Evolutionary conservation across 140 eudicot species (phyloP).

Genomic region (Stevia rebaudiana): DNA sequence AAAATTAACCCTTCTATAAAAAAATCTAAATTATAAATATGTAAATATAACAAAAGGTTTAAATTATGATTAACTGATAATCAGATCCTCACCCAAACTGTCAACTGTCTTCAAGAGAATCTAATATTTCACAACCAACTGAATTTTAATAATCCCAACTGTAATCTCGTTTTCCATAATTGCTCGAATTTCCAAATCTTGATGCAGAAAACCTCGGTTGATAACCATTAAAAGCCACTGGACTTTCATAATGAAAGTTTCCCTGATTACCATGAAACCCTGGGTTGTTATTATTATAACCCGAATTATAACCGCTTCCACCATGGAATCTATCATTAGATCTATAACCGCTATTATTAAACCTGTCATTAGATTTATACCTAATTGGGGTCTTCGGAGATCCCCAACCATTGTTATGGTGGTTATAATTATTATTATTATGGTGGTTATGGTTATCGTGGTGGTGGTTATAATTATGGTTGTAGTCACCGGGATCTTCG

Average conservation of each 20-base stretch:
- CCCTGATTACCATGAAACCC: constrained; percentile 33
- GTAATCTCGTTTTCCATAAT: constrained; percentile 40
- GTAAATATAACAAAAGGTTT: background rate
- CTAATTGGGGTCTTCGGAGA: constrained; percentile 43
- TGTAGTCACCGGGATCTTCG: constrained; percentile 47
- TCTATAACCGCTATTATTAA: constrained; percentile 11
- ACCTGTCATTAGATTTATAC: constrained; percentile 19
- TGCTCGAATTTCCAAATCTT: constrained; percentile 44
- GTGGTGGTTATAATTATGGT: background rate
- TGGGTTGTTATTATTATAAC: constrained; percentile 17
- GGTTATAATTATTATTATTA: background rate
- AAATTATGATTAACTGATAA: background rate
- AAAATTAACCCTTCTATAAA: background rate
- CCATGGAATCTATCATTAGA: constrained; percentile 20
- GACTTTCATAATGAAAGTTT: constrained; percentile 25
- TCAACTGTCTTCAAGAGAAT: background rate
- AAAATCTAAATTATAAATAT: background rate
- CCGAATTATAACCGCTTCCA: constrained; percentile 16
- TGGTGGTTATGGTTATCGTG: background rate
- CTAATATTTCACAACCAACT: background rate
- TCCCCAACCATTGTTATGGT: constrained; percentile 20
- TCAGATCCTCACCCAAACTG: background rate
- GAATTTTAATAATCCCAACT: constrained; percentile 30
- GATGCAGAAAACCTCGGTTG: constrained; percentile 53
- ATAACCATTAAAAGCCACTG: constrained; percentile 40